Evolutionary conservation across 2,329 filamentous ascomycete species (phyloP).

Genomic region (Xylaria sp.): DNA sequence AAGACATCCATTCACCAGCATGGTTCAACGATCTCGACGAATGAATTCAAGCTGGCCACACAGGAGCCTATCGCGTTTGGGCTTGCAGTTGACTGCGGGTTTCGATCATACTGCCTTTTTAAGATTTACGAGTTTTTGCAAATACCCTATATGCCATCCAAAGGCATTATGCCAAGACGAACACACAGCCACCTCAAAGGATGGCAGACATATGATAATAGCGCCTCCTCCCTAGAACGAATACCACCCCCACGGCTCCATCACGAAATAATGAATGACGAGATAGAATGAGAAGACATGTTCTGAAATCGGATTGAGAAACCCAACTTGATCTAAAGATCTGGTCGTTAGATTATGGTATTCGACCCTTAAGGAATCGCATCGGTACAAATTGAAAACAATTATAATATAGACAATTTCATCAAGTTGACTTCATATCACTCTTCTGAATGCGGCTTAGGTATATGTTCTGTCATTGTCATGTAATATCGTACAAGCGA

Average conservation of each 20-base stretch:
- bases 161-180: background rate
- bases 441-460: background rate
- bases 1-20: no score
- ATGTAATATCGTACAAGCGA: background rate
- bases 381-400: background rate
- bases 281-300: background rate
- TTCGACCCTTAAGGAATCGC: background rate
- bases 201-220: no score
- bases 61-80: background rate
- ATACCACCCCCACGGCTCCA: background rate
- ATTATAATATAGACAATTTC: background rate
- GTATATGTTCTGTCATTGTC: no score
- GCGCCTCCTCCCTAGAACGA: no score
- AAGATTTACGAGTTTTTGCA: background rate
- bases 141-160: background rate
- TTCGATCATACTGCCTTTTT: background rate
- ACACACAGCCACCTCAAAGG: background rate
- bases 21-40: background rate
- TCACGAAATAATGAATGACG: slow-evolving; percentile 18
- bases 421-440: background rate
- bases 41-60: background rate
- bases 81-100: background rate
- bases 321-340: background rate
- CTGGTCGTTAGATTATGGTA: background rate
- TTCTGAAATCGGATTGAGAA: background rate